Percentiles rank a stretch among this genome's conserved stretches.
Evolutionary conservation across 148 eudicot species (phyloP).

Genomic region (Rhododendron vialii): DNA sequence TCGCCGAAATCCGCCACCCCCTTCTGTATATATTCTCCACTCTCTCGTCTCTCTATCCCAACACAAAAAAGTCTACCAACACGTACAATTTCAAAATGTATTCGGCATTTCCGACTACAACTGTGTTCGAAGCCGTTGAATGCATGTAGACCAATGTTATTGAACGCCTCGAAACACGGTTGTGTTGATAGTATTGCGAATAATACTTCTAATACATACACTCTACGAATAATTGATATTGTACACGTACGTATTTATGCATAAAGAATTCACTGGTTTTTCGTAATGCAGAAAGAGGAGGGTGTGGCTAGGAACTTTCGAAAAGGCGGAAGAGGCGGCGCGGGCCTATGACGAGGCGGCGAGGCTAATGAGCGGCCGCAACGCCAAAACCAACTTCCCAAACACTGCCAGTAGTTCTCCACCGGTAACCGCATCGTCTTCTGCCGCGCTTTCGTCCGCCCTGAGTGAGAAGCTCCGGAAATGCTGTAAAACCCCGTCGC

Average conservation of each 20-base stretch:
- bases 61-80: no score
- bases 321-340: constrained; percentile 30
- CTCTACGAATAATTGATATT: background rate
- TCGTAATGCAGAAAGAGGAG: constrained; percentile 22
- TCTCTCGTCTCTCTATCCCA: no score
- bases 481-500: constrained; percentile 23
- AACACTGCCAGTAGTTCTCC: background rate
- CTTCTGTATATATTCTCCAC: constrained; percentile 29
- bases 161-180: no score
- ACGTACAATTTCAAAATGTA: no score
- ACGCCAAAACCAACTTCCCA: constrained; percentile 33
- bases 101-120: no score
- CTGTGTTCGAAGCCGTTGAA: no score
- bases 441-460: constrained; percentile 7
- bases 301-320: constrained; percentile 29
- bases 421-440: background rate
- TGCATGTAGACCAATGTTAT: no score
- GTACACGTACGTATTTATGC: background rate
- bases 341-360: constrained; percentile 35
- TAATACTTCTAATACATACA: no score
- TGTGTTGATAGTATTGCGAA: no score
- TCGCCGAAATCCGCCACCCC: constrained; percentile 66
- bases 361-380: constrained; percentile 24
- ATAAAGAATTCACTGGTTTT: background rate
- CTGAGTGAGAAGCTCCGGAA: constrained; percentile 28